phyloP scores from a whole-genome alignment of 176 grass and related monocot genomes.

The Aegilops longissima region DNA sequence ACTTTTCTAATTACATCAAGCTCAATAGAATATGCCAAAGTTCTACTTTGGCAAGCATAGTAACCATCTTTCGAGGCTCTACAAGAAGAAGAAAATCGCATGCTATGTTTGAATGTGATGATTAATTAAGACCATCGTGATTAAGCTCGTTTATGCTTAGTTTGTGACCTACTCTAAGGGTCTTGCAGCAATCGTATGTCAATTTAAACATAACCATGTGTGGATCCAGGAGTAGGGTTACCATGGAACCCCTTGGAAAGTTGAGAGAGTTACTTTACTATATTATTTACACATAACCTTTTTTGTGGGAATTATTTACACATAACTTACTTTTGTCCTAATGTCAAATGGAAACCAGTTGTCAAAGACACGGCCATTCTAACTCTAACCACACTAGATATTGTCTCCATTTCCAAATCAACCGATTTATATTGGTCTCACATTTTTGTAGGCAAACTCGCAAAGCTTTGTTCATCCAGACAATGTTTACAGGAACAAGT shows the following conservation, averaged over 20 bases:
- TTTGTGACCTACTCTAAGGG: background rate
- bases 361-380: no score
- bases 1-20: background rate
- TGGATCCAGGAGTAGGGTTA: background rate
- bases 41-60: constrained; percentile 20
- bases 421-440: no score
- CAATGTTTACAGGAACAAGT: no score
- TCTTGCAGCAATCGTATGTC: background rate
- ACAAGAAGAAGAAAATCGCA: background rate
- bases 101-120: constrained; percentile 23
- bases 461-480: no score
- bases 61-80: constrained; percentile 9
- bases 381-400: no score
- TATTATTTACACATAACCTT: no score
- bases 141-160: background rate
- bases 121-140: background rate
- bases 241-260: background rate
- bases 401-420: no score
- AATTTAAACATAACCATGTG: background rate
- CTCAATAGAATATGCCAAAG: constrained; percentile 35
- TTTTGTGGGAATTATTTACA: no score
- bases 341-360: no score
- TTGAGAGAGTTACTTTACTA: no score
- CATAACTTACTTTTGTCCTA: no score
- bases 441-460: no score